These are phyloP conservation scores for Lachancea fermentati DNA, from an alignment of 805 yeast genomes.

Conservation along the genomic window DNA sequence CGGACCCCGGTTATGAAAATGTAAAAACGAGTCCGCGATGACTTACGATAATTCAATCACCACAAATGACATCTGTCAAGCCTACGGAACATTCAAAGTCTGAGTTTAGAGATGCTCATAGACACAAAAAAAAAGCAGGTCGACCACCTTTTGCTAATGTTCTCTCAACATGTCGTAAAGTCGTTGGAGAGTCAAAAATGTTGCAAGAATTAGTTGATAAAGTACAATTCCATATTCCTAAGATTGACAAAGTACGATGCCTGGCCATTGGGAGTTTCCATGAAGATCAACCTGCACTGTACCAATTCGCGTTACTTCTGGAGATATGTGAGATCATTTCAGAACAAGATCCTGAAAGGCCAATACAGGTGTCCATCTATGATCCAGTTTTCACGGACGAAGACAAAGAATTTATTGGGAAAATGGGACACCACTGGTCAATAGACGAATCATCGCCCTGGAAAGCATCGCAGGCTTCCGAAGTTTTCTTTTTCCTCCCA, in stretches of 20 bases:
- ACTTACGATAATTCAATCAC: too few relatives aligned
- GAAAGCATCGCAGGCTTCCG: slow-evolving; percentile 10
- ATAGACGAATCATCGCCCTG: slow-evolving; percentile 24
- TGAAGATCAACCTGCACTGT: slow-evolving; percentile 52
- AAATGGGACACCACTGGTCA: slow-evolving; percentile 22
- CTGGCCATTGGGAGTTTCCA: slow-evolving; percentile 67
- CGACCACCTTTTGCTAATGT: not conserved
- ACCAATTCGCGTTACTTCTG: slow-evolving; percentile 58
- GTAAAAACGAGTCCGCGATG: too few relatives aligned
- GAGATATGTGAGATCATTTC: slow-evolving; percentile 32
- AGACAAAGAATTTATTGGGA: slow-evolving; percentile 38
- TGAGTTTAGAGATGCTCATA: not conserved
- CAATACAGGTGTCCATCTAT: slow-evolving; percentile 41
- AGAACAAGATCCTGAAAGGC: not conserved
- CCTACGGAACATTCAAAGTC: too few relatives aligned
- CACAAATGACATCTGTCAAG: too few relatives aligned
- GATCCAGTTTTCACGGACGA: slow-evolving; percentile 56
- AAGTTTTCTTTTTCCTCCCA: slow-evolving; percentile 56
- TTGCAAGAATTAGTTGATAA: slow-evolving; percentile 23
- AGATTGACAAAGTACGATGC: slow-evolving; percentile 44
- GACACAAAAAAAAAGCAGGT: not conserved
- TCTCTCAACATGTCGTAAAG: slow-evolving; percentile 15
- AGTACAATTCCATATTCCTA: slow-evolving; percentile 10
- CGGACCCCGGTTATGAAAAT: too few relatives aligned
- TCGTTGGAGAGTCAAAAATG: slow-evolving; percentile 26